Conservation (phyloP, 2,329 filamentous ascomycete genomes). For the Colletotrichum acutatum region DNA sequence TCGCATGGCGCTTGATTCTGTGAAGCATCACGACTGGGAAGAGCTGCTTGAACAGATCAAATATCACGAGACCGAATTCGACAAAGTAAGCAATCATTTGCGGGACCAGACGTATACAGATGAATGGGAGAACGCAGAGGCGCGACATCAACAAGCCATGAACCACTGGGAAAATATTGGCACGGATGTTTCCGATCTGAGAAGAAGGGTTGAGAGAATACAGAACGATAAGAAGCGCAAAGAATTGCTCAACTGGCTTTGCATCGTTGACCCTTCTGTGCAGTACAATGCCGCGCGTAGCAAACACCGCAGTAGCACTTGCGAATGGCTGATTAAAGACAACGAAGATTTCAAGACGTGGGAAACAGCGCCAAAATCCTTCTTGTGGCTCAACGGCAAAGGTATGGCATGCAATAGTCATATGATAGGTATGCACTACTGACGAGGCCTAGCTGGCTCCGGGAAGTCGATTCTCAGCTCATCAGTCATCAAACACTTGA, state of each 20-base stretch:
- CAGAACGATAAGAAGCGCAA: background rate
- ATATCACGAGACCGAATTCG: background rate
- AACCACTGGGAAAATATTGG: background rate
- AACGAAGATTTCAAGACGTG: background rate
- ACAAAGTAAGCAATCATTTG: too few relatives aligned
- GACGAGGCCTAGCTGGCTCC: background rate
- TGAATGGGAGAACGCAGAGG: background rate
- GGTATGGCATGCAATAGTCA: background rate
- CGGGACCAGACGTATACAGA: too few relatives aligned
- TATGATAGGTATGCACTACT: background rate
- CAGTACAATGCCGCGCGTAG: background rate
- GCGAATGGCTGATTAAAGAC: background rate
- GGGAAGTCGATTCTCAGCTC: background rate
- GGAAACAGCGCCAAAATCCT: background rate
- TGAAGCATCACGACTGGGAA: background rate
- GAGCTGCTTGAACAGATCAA: background rate
- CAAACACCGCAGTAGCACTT: background rate
- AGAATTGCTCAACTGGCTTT: background rate
- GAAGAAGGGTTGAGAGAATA: background rate
- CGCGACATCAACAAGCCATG: background rate
- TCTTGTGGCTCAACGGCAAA: background rate
- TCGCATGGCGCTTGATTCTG: background rate
- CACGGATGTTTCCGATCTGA: background rate
- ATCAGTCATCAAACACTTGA: background rate
- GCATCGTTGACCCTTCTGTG: background rate